phyloP scores from a whole-genome alignment of 176 grass and related monocot genomes.

The Phragmites australis region DNA sequence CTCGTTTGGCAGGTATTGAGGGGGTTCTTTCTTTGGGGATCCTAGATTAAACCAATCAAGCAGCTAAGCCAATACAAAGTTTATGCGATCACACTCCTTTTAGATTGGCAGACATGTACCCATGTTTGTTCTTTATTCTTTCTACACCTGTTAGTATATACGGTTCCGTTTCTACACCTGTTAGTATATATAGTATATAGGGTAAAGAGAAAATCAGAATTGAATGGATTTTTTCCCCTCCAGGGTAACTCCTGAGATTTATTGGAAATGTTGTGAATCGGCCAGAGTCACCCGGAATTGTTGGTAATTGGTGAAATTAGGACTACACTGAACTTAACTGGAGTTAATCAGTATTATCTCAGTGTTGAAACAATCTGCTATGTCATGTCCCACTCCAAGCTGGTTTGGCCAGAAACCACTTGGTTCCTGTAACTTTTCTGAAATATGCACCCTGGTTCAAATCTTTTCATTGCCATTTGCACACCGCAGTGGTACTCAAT shows the following conservation, averaged over 20 bases:
- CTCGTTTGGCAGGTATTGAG: not conserved
- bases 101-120: not conserved
- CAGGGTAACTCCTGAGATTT: not conserved
- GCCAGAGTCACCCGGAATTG: not conserved
- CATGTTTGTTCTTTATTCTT: not conserved
- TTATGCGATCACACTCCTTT: not conserved
- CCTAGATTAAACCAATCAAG: not conserved
- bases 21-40: not conserved
- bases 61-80: not conserved
- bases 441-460: not conserved
- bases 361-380: not conserved
- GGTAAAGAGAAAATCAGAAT: not conserved
- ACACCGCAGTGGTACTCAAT: not conserved
- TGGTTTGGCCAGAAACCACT: not conserved
- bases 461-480: not conserved
- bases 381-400: not conserved
- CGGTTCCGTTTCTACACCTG: not conserved
- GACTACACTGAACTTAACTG: not conserved
- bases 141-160: not conserved
- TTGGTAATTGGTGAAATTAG: not conserved
- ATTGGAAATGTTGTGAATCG: not conserved
- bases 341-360: not conserved
- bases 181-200: not conserved
- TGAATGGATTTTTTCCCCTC: not conserved
- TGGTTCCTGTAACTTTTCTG: not conserved